These are phyloP conservation scores for Backusella mclennaniae DNA, from an alignment of 192 early-diverging fungal species.

Conservation along the genomic window DNA sequence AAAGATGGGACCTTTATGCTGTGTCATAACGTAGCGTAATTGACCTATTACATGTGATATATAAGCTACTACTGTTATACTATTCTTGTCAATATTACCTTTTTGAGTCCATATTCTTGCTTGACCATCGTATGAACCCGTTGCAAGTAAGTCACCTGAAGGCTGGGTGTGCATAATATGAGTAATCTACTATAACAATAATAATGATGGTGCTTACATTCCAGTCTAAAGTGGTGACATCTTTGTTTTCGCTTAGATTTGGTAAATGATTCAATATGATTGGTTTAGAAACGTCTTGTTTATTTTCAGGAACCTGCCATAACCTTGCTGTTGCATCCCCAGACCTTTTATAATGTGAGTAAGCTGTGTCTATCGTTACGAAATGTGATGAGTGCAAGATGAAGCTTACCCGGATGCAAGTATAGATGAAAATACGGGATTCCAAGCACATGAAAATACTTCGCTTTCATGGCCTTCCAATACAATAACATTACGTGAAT, in stretches of 20 bases:
- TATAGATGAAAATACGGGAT: constrained; percentile 55
- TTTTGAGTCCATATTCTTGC: constrained; percentile 79
- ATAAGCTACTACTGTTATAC: not conserved
- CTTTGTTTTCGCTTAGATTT: constrained; percentile 52
- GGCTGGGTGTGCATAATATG: constrained; percentile 52
- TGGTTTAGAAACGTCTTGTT: constrained; percentile 46
- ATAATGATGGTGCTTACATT: constrained; percentile 55
- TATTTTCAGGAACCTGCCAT: constrained; percentile 71
- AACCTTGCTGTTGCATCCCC: constrained; percentile 85
- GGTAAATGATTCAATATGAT: constrained; percentile 57
- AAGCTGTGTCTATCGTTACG: not conserved
- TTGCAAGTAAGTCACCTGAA: constrained; percentile 74
- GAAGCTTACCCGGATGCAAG: constrained; percentile 74
- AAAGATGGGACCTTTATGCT: constrained; percentile 81
- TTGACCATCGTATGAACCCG: constrained; percentile 83
- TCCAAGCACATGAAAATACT: constrained; percentile 82
- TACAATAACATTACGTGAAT: constrained; percentile 48
- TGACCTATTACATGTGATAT: constrained; percentile 44
- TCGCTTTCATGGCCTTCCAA: constrained; percentile 69
- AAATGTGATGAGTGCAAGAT: too few species aligned
- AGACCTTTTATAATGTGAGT: constrained; percentile 38
- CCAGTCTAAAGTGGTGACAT: constrained; percentile 86
- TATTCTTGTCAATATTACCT: constrained; percentile 26
- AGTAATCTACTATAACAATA: not conserved
- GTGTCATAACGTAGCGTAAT: constrained; percentile 55